Evolutionary conservation across 345 rosid genomes (phyloP).

Genomic region (Bruguiera gymnorhiza): DNA sequence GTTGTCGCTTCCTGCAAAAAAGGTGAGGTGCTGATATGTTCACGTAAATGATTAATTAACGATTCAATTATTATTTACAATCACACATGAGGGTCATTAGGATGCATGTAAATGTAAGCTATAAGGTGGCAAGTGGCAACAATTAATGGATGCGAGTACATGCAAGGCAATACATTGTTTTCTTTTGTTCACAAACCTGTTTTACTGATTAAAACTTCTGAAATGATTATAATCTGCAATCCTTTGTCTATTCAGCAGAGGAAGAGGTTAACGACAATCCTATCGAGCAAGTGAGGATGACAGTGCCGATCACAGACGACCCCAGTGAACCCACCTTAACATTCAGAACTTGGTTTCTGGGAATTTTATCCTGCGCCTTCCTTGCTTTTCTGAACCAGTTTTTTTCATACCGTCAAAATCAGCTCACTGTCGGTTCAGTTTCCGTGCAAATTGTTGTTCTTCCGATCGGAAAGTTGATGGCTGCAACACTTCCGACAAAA

Average conservation of each 20-base stretch:
- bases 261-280: conserved; percentile 28
- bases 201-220: no score
- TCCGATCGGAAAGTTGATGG: conserved; percentile 45
- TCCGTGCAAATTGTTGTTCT: conserved; percentile 44
- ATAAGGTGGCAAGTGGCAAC: no score
- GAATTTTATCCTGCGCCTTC: conserved; percentile 31
- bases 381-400: conserved; percentile 39
- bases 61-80: no score
- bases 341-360: conserved; percentile 49
- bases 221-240: no score
- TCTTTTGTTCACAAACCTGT: no score
- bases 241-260: conserved; percentile 1
- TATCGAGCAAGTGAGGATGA: conserved; percentile 37
- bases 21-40: no score
- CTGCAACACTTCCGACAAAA: conserved; percentile 28
- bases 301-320: conserved; percentile 43
- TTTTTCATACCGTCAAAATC: conserved; percentile 36
- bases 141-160: no score
- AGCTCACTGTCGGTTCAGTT: conserved; percentile 22
- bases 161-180: no score
- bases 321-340: conserved; percentile 35
- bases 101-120: no score
- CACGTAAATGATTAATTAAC: no score
- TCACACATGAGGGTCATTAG: no score
- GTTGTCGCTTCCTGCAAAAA: no score